Evolutionary conservation across 768 basidiomycete species (phyloP).

Genomic region (Cantharellus cinnabarinus): DNA sequence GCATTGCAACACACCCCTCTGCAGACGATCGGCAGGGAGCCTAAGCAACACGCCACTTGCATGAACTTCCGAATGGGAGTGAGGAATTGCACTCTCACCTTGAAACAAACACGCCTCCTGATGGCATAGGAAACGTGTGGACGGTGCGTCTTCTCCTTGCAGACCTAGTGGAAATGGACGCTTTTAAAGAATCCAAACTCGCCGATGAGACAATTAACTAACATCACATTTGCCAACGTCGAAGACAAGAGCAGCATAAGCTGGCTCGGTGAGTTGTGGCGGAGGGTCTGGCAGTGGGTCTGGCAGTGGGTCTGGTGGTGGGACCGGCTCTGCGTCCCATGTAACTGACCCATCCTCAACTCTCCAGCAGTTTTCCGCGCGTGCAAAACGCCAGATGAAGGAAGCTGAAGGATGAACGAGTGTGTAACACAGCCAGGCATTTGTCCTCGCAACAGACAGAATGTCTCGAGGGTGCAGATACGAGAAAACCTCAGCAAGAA

Average conservation of each 20-base stretch:
- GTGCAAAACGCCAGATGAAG: slow-evolving; percentile 3
- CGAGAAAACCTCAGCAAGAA: slow-evolving; percentile 1
- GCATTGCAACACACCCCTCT: too few species aligned
- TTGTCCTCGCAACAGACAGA: slow-evolving; percentile 1
- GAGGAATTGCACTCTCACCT: neutral
- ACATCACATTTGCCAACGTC: slow-evolving; percentile 3
- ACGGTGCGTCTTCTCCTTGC: neutral
- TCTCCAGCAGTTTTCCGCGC: neutral
- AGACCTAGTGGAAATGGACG: neutral
- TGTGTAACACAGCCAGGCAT: slow-evolving; percentile 4
- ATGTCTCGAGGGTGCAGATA: slow-evolving; percentile 1
- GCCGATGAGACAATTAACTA: neutral
- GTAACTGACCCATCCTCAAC: too few species aligned
- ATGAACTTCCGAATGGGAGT: too few species aligned
- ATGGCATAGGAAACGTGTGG: neutral
- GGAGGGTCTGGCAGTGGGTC: slow-evolving; percentile 2
- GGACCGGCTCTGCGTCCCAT: too few species aligned
- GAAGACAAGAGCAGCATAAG: slow-evolving; percentile 3
- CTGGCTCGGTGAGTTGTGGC: slow-evolving; percentile 3
- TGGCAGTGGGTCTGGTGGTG: neutral
- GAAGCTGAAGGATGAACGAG: slow-evolving; percentile 2
- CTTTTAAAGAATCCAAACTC: neutral
- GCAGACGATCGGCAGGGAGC: too few species aligned
- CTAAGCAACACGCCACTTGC: too few species aligned
- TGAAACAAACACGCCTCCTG: neutral